These are phyloP conservation scores for Solanum rostratum DNA, from an alignment of 257 asterid genomes.

Conservation along the genomic window DNA sequence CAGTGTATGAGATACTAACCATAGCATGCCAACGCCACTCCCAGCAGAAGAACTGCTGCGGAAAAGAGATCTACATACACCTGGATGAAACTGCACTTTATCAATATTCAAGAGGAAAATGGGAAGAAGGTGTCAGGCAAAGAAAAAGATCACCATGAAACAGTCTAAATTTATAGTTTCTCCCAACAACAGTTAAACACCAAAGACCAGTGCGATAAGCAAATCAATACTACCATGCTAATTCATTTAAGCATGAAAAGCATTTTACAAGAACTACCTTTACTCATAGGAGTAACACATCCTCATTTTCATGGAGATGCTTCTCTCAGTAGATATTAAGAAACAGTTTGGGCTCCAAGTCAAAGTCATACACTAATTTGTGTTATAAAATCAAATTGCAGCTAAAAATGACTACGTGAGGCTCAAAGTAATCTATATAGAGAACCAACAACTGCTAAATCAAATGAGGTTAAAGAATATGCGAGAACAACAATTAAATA, in stretches of 20 bases:
- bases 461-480: background rate
- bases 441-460: background rate
- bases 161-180: background rate
- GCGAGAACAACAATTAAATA: background rate
- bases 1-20: conserved; percentile 37
- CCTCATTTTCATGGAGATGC: background rate
- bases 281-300: background rate
- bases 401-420: background rate
- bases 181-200: background rate
- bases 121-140: background rate
- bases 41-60: conserved; percentile 50
- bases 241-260: background rate
- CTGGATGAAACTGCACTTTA: conserved; percentile 32
- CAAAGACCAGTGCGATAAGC: background rate
- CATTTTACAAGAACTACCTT: background rate
- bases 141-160: background rate
- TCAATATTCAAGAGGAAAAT: background rate
- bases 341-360: background rate
- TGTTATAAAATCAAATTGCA: background rate
- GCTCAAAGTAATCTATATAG: background rate
- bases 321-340: background rate
- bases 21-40: conserved; percentile 92
- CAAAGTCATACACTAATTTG: background rate
- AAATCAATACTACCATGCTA: background rate
- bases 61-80: conserved; percentile 77